Conservation (phyloP, 805 yeast genomes). For the Vanderwaltozyma yarrowii region DNA sequence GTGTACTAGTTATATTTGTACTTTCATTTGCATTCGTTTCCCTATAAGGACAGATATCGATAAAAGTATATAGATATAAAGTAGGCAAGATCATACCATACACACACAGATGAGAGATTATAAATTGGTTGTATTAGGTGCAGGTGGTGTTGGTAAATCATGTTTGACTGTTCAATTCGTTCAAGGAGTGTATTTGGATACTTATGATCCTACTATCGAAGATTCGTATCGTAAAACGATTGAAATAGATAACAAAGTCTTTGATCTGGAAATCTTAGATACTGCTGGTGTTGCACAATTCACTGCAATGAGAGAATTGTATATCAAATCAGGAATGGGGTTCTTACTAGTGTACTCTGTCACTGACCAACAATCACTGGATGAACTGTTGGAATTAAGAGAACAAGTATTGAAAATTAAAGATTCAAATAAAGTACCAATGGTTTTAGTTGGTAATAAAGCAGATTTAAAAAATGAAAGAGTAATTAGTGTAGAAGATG, state of each 20-base stretch:
- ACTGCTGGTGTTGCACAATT: conserved; percentile 94
- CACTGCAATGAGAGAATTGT: conserved; percentile 88
- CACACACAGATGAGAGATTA: conserved; percentile 70
- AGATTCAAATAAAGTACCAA: conserved; percentile 65
- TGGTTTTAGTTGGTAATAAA: conserved; percentile 87
- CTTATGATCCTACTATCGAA: conserved; percentile 95
- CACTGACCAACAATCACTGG: conserved; percentile 63
- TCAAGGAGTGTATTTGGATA: conserved; percentile 79
- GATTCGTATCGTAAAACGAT: conserved; percentile 87
- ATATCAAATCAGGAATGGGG: conserved; percentile 83
- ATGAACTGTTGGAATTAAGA: conserved; percentile 67
- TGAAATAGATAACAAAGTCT: conserved; percentile 78
- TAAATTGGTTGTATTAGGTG: conserved; percentile 85
- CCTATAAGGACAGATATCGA: no score
- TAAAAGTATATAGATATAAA: no score
- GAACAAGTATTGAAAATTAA: conserved; percentile 81
- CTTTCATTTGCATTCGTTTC: no score
- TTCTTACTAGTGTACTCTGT: conserved; percentile 80
- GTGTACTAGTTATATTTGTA: no score
- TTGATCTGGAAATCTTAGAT: conserved; percentile 79
- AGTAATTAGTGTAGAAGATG: conserved; percentile 69
- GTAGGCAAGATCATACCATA: no score
- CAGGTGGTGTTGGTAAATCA: conserved; percentile 97
- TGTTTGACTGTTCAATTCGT: conserved; percentile 88
- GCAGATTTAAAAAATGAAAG: conserved; percentile 74